These are phyloP conservation scores for Magnolia changhungtana DNA, from an alignment of 164 flowering plant species.

Conservation along the genomic window DNA sequence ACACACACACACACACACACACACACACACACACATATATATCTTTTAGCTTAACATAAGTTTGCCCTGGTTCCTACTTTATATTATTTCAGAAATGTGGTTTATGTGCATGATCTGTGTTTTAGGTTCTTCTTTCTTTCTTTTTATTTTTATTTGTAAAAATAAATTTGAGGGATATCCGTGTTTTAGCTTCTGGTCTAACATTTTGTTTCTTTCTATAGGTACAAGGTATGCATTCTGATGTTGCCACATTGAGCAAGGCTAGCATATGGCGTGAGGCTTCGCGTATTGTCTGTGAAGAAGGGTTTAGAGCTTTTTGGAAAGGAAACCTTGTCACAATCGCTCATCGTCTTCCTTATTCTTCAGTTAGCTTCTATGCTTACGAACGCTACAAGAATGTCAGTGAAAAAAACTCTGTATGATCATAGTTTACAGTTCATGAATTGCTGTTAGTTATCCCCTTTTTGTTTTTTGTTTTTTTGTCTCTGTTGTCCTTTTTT, in stretches of 20 bases:
- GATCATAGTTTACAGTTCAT: not conserved
- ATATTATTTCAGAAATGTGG: too few species aligned
- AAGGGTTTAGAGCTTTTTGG: conserved; percentile 88
- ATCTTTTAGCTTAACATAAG: too few species aligned
- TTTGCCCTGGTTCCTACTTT: too few species aligned
- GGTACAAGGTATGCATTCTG: conserved; percentile 95
- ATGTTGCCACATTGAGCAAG: conserved; percentile 52
- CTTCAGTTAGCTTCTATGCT: conserved; percentile 72
- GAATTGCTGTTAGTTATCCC: not conserved
- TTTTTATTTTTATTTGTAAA: not conserved
- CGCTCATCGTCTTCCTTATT: conserved; percentile 86
- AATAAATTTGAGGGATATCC: not conserved
- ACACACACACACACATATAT: too few species aligned
- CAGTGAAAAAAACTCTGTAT: conserved; percentile 12
- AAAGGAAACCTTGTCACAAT: conserved; percentile 82
- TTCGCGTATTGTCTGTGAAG: conserved; percentile 64
- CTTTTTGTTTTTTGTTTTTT: not conserved
- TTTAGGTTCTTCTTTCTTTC: too few species aligned
- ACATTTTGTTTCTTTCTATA: conserved; percentile 11
- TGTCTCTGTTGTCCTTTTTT: not conserved
- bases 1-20: too few species aligned
- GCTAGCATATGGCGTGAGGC: conserved; percentile 76
- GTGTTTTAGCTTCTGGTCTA: not conserved
- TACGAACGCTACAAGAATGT: conserved; percentile 76
- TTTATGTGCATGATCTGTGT: too few species aligned